These are phyloP conservation scores for Suillus subaureus DNA, from an alignment of 768 basidiomycete genomes.

Conservation along the genomic window DNA sequence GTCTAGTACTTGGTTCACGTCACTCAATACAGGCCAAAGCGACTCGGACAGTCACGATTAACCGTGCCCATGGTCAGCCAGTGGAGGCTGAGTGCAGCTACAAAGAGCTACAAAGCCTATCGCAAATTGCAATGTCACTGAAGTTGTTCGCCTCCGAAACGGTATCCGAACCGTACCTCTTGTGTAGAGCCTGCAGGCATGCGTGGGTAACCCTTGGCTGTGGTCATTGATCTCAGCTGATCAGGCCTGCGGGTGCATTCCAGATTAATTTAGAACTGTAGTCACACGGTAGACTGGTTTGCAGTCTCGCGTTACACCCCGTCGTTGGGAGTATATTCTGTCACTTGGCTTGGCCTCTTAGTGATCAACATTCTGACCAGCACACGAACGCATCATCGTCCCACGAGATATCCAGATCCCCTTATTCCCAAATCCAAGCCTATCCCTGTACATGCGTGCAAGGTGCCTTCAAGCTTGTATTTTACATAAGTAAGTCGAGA, in stretches of 20 bases:
- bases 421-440: constrained; percentile 40
- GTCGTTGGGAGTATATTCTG: not conserved
- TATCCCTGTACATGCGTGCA: constrained; percentile 35
- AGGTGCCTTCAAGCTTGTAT: constrained; percentile 70
- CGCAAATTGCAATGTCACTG: not conserved
- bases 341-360: not conserved
- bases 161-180: not conserved
- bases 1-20: not conserved
- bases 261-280: not conserved
- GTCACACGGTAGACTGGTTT: not conserved
- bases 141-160: not conserved
- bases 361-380: not conserved
- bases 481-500: too few species aligned
- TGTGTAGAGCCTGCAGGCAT: not conserved
- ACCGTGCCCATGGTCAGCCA: too few species aligned
- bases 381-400: constrained; percentile 26
- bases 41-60: too few species aligned
- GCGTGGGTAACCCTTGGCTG: not conserved
- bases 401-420: constrained; percentile 71
- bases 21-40: too few species aligned
- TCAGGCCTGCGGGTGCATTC: not conserved
- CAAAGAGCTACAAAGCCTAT: too few species aligned
- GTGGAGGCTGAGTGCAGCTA: too few species aligned
- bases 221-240: not conserved
- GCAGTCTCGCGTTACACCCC: not conserved